Evolutionary conservation across 2,329 filamentous ascomycete genomes (phyloP).

Genomic region (Neopestalotiopsis clavispora): DNA sequence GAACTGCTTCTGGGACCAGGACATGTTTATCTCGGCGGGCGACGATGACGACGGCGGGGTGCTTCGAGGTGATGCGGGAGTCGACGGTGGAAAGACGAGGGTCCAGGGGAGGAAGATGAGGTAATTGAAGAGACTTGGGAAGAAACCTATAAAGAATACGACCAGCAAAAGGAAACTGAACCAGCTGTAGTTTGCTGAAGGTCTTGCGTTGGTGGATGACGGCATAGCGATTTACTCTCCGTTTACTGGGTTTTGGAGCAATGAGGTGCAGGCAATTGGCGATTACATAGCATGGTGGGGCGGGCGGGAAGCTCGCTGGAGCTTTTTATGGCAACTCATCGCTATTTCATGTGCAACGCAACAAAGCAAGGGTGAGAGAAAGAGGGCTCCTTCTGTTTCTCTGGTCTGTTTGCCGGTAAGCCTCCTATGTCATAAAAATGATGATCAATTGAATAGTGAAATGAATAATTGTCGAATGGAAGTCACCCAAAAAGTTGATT

Average conservation of each 20-base stretch:
- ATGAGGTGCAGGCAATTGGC: constrained; percentile 13
- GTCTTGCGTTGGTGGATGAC: constrained; percentile 37
- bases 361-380: neutral
- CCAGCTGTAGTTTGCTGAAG: constrained; percentile 41
- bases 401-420: neutral
- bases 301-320: neutral
- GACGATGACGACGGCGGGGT: constrained; percentile 12
- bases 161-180: constrained; percentile 49
- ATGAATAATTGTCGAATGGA: neutral
- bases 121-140: constrained; percentile 57
- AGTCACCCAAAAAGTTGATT: neutral
- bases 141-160: constrained; percentile 56
- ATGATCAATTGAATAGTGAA: neutral
- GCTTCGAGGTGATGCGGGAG: constrained; percentile 20
- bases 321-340: neutral
- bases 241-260: constrained; percentile 12
- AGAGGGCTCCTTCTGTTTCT: neutral
- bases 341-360: neutral
- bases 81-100: constrained; percentile 34
- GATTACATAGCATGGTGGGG: constrained; percentile 15
- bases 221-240: constrained; percentile 37
- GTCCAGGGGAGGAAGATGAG: constrained; percentile 54
- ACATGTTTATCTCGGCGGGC: constrained; percentile 55
- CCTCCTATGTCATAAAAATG: neutral
- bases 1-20: constrained; percentile 87